Evolutionary conservation across 31 red algal genomes (phyloP), one percentile per base, ranked within the genome.

Genomic region (Odonthalia washingtoniensis): DNA sequence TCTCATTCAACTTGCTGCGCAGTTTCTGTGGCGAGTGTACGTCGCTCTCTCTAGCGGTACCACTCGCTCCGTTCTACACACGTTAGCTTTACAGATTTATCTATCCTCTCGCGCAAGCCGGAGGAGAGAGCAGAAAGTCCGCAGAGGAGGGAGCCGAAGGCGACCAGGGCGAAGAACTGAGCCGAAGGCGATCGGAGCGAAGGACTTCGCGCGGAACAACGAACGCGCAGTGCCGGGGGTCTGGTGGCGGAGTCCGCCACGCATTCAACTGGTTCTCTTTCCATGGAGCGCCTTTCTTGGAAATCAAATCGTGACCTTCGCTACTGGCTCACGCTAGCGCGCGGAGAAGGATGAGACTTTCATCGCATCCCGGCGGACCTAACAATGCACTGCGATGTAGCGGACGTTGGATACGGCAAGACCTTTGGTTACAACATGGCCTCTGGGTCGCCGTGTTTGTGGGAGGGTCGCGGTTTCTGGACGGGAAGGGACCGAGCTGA

Each of bases 371-470:
- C 18, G 18, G 21, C 78, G 67, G 78, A 82, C 78, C 32, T 82
- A 17, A 38, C 42, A 27, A 82, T 82, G 78, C 78, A 82, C 38
- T 26, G n/a, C 1, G 78, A 82, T n/a, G 78, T 62, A 43, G 78
- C 37, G 0, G 32, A 67, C 6, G 32, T 82, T 4, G 60, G 78
- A 24, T 82, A 82, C 24, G 61, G 78, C 44, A 62, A 62, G 24
- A 41, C 53, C 1, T 38, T 82, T 0, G 78, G 78, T 17, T 17
- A 1, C 62, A 35, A 64, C 31, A 67, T 42, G 78, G 57, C 5
- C 18, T 26, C 49, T 18, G 78, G 74, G 0, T 60, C 74, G n/a
- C 74, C 74, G 74, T 44, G 74, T 78, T 78, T 53, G 74, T 78
- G 43, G 74, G 74, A 52, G 44, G 74, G 1, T 78, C 74, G 38